Evolutionary conservation across 345 rosid genomes (phyloP).

Genomic region (Salix arbutifolia): DNA sequence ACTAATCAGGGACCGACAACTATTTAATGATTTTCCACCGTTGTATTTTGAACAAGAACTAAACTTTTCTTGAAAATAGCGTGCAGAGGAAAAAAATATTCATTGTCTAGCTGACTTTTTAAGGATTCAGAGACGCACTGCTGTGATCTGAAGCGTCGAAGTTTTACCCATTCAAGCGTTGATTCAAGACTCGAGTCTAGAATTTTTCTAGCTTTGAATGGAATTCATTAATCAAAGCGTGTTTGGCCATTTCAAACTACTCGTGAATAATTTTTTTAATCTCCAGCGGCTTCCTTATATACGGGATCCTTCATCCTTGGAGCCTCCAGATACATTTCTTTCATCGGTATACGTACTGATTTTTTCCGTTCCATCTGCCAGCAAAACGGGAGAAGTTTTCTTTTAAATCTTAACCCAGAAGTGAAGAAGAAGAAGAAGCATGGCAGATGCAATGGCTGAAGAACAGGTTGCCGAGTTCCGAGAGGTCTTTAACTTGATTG

Average conservation of each 20-base stretch:
- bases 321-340: background rate
- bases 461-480: slow-evolving; percentile 49
- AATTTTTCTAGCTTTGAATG: slow-evolving; percentile 10
- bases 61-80: background rate
- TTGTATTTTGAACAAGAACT: background rate
- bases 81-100: background rate
- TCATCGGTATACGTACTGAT: background rate
- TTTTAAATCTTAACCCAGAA: no score
- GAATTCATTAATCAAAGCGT: slow-evolving; percentile 7
- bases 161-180: background rate
- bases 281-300: background rate
- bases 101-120: background rate
- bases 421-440: background rate
- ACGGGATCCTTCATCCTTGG: background rate
- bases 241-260: slow-evolving; percentile 12
- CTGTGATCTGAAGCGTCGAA: background rate
- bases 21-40: no score
- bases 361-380: background rate
- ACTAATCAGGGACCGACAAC: no score
- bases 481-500: slow-evolving; percentile 53
- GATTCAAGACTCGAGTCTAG: background rate
- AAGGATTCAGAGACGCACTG: background rate
- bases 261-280: background rate
- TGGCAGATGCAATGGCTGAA: slow-evolving; percentile 43
- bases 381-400: background rate